Percentiles rank a stretch among this genome's conserved stretches.
Conservation (phyloP, 1,139 yeast species). For the Debaryomycetaceae sp. region DNA sequence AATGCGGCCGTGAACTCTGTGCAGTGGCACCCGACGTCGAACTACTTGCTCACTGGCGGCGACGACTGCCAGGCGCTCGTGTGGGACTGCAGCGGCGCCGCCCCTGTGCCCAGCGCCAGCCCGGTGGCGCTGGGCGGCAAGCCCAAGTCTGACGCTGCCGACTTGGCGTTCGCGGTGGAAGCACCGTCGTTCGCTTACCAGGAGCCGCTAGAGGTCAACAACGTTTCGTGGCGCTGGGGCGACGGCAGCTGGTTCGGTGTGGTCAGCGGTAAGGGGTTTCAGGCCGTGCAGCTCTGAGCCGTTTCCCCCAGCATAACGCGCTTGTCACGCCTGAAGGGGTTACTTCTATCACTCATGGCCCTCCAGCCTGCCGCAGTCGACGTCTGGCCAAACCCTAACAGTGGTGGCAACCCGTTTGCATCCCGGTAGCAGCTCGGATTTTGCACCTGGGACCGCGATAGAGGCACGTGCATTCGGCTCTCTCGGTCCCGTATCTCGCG, state of each 20-base stretch:
- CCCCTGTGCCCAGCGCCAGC: not conserved
- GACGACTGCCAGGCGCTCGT: slow-evolving; percentile 89
- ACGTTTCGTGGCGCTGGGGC: slow-evolving; percentile 66
- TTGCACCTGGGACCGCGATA: no score
- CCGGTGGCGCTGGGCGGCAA: slow-evolving; percentile 2
- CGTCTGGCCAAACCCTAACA: no score
- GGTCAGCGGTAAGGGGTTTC: slow-evolving; percentile 77
- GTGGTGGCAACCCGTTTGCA: no score
- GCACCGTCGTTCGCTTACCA: slow-evolving; percentile 54
- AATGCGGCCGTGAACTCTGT: slow-evolving; percentile 65
- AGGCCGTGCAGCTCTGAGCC: slow-evolving; percentile 48
- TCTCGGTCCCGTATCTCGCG: no score
- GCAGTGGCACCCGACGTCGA: slow-evolving; percentile 79
- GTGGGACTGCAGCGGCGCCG: slow-evolving; percentile 62
- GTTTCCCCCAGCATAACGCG: no score
- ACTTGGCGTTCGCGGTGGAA: slow-evolving; percentile 22
- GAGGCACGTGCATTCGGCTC: no score
- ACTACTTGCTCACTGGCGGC: slow-evolving; percentile 68
- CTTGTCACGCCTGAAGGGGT: no score
- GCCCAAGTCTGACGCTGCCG: slow-evolving; percentile 6
- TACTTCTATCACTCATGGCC: no score
- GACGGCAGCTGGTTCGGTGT: slow-evolving; percentile 79
- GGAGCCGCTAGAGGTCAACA: slow-evolving; percentile 68
- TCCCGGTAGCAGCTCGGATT: no score
- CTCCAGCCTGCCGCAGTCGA: no score